Base-by-base conservation (phyloP, 805 yeast genomes). In the Yarrowia osloensis region DNA sequence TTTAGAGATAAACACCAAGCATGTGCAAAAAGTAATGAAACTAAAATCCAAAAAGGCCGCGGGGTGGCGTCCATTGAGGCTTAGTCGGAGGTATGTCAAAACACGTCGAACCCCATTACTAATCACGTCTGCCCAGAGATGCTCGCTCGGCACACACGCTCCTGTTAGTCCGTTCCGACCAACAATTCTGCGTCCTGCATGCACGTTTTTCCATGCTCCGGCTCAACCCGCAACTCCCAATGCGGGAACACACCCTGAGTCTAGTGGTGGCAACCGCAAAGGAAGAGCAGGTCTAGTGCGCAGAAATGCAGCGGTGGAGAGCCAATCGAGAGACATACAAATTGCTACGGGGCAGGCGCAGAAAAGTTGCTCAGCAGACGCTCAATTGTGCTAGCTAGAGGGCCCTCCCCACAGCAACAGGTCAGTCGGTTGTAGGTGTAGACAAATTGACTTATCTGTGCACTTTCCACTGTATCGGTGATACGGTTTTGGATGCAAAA, bases 151-250 rank as follows among this genome's bases (percentile, higher is more conserved):
- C 12, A 44, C 61, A 17, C 3, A 21, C 39, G 6, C 39, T 19
- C 26, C 24, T 21, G 59, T 33, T 54, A 54, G 61, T 35, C 61
- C 44, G 61, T 33, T 19, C 28, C 33, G 33, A 24, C 61, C 61
- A 54, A 54, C 61, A 35, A 37, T 37, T 54, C 24, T 54, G 61
- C 61, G 61, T 54, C 61, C 61, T 54, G 61, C 61, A 54, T 54
- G 61, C 61, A 54, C 61, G 61, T 54, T 54, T 54, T 54, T 54
- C 61, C 61, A 24, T 15, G 61, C 61, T 54, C 61, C 61, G 61
- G 61, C 61, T 54, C 61, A 54, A 54, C 61, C 61, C 61, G 61
- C 35, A 54, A 52, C 61, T 54, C 61, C 61, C 61, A 54, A 54
- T 54, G 61, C 61, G 61, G 61, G 61, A 54, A 54, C 44, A 54